phyloP scores from a whole-genome alignment of 805 yeast genomes.

The Ogataea henricii region DNA sequence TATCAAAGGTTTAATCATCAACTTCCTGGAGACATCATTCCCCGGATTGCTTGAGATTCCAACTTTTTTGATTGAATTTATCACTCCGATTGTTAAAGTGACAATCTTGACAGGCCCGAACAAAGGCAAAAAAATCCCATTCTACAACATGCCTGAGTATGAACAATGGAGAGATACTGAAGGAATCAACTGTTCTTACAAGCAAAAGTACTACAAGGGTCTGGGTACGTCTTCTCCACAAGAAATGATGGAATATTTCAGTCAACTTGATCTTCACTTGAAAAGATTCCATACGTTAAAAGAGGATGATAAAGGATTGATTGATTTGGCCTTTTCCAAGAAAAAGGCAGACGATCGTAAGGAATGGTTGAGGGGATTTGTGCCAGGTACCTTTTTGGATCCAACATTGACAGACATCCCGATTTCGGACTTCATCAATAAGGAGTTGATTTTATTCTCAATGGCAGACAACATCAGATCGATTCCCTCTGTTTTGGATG shows the following conservation, averaged over 20 bases:
- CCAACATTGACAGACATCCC: slow-evolving; percentile 77
- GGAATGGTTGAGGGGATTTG: slow-evolving; percentile 90
- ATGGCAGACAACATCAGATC: slow-evolving; percentile 97
- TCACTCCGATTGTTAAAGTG: slow-evolving; percentile 95
- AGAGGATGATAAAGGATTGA: slow-evolving; percentile 71
- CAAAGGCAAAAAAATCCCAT: slow-evolving; percentile 59
- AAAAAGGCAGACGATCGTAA: slow-evolving; percentile 96
- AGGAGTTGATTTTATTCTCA: slow-evolving; percentile 90
- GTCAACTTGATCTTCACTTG: slow-evolving; percentile 80
- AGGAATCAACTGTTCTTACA: slow-evolving; percentile 75
- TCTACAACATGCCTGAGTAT: slow-evolving; percentile 94
- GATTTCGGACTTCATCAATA: slow-evolving; percentile 89
- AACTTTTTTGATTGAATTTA: slow-evolving; percentile 89
- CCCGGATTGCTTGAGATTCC: slow-evolving; percentile 91
- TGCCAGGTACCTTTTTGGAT: slow-evolving; percentile 90
- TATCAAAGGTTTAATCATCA: slow-evolving; percentile 92
- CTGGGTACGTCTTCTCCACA: slow-evolving; percentile 88
- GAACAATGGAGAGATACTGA: slow-evolving; percentile 90
- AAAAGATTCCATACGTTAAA: slow-evolving; percentile 82
- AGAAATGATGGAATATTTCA: slow-evolving; percentile 87
- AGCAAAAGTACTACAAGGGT: slow-evolving; percentile 96
- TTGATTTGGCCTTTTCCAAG: slow-evolving; percentile 93
- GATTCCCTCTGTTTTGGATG: slow-evolving; percentile 91
- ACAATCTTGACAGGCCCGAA: slow-evolving; percentile 65
- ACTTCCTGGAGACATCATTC: slow-evolving; percentile 88